Percentiles rank a stretch among this genome's conserved stretches.
Conservation (phyloP, 345 rosid species). For the Geranium brycei region DNA sequence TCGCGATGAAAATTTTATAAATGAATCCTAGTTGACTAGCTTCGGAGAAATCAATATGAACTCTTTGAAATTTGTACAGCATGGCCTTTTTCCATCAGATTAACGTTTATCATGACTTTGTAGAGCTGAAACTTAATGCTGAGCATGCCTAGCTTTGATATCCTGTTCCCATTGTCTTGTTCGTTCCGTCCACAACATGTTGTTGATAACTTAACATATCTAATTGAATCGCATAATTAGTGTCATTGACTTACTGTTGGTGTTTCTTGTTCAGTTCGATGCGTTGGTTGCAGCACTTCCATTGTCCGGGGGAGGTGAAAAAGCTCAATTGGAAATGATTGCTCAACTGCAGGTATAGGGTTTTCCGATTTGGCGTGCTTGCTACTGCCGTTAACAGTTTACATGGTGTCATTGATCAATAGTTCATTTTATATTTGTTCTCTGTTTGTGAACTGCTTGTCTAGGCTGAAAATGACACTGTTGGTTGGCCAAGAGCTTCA, state of each 20-base stretch:
- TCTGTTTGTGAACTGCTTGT: too few relatives aligned
- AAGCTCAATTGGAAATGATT: conserved; percentile 74
- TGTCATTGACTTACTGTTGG: neutral
- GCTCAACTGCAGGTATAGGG: conserved; percentile 54
- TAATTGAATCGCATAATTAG: neutral
- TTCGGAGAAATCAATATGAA: neutral
- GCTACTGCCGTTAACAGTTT: neutral
- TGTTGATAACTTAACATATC: neutral
- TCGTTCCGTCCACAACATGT: neutral
- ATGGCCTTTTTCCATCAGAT: neutral
- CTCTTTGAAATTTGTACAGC: neutral
- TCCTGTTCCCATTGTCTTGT: neutral
- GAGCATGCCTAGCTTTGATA: neutral
- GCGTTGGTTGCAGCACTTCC: conserved; percentile 89
- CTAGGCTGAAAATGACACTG: conserved; percentile 66
- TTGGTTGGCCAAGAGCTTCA: conserved; percentile 84
- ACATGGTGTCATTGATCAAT: neutral
- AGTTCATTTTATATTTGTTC: conserved; percentile 1
- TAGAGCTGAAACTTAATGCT: neutral
- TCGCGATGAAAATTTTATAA: too few relatives aligned
- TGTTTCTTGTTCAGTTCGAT: conserved; percentile 48
- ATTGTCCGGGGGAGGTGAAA: conserved; percentile 77
- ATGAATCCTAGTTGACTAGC: neutral
- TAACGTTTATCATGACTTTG: neutral
- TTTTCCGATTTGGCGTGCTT: neutral